Evolutionary conservation across 371 early-diverging fungal species (phyloP), one percentile per base, ranked within the genome.

Genomic region (Sporodiniella umbellata): DNA sequence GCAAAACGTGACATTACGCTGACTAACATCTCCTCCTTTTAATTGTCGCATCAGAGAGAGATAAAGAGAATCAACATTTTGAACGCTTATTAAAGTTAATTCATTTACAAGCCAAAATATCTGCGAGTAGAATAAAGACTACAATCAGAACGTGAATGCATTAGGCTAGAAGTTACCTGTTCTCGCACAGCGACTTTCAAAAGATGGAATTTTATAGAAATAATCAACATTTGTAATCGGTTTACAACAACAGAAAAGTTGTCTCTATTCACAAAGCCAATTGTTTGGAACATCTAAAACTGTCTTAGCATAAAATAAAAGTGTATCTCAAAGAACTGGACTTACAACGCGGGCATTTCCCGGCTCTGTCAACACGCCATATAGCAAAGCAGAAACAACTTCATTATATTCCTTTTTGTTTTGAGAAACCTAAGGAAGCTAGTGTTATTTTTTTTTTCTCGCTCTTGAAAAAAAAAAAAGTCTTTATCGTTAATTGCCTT

Each of bases 231-330:
- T 33, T 78, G 75, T n/a, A 87, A 53, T 45, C 79, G 72, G 18
- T 62, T 54, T 6, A 84, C 47, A 11, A 82, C 68, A 42, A 54
- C 62, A 2, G 72, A 69, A 50, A 78, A 87, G 4, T 81, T 70
- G 60, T 89, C 88, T 47, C 90, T 77, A 24, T 81, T 76, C 1
- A 88, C 80, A 19, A 83, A 62, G 43, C 73, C 79, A 33, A 89
- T 70, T 6, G 72, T 62, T 48, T 79, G 81, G 48, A 82, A 84
- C 42, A 71, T 66, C 75, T 81, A 61, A n/a, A 49, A n/a, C 6
- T 23, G 11, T 5, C 18, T 33, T 43, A 42, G 14, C 37, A 51
- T 26, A 33, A 21, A 31, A 43, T 33, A 28, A 21, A 24, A 48
- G 21, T 44, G 26, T n/a, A 7, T 45, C 21, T 7, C 30, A 28